These are phyloP conservation scores for Suhomyces kilbournensis DNA, from an alignment of 805 yeast species.

Conservation along the genomic window DNA sequence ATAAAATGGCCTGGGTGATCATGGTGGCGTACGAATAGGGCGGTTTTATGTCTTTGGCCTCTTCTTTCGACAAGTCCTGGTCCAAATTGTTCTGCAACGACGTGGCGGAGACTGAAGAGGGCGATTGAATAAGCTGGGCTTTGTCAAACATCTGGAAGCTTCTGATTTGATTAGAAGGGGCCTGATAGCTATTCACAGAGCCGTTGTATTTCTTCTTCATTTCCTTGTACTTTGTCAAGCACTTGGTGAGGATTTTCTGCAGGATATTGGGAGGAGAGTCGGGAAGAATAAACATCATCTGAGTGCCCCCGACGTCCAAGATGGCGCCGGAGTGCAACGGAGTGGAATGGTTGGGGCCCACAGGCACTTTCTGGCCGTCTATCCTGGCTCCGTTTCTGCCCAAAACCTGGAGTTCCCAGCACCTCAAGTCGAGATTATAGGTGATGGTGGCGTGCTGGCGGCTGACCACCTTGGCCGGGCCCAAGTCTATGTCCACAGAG, in stretches of 20 bases:
- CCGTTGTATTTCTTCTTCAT: constrained; percentile 15
- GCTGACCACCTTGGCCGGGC: constrained; percentile 96
- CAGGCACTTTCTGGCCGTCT: constrained; percentile 60
- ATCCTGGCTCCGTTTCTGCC: constrained; percentile 95
- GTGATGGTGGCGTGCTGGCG: constrained; percentile 84
- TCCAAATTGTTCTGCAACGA: constrained; percentile 45
- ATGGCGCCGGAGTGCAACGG: constrained; percentile 83
- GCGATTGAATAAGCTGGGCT: constrained; percentile 35
- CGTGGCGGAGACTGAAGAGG: constrained; percentile 37
- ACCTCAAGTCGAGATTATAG: constrained; percentile 68
- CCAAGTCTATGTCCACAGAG: constrained; percentile 77
- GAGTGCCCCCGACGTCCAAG: constrained; percentile 93
- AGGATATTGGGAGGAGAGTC: constrained; percentile 76
- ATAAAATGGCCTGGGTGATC: constrained; percentile 95
- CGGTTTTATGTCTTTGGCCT: constrained; percentile 89
- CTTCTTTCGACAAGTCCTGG: constrained; percentile 81
- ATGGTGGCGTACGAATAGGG: constrained; percentile 96
- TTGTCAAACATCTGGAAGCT: constrained; percentile 57
- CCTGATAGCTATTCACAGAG: background rate
- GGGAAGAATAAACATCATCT: constrained; percentile 98
- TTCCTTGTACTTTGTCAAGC: constrained; percentile 32
- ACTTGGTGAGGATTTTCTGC: constrained; percentile 39
- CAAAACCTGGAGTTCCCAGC: constrained; percentile 79
- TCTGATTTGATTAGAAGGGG: constrained; percentile 23
- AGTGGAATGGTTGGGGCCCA: constrained; percentile 49